Percentiles rank a stretch among this genome's conserved stretches.
Evolutionary conservation across 257 asterid species (phyloP).

Genomic region (Thymus mandschuricus): DNA sequence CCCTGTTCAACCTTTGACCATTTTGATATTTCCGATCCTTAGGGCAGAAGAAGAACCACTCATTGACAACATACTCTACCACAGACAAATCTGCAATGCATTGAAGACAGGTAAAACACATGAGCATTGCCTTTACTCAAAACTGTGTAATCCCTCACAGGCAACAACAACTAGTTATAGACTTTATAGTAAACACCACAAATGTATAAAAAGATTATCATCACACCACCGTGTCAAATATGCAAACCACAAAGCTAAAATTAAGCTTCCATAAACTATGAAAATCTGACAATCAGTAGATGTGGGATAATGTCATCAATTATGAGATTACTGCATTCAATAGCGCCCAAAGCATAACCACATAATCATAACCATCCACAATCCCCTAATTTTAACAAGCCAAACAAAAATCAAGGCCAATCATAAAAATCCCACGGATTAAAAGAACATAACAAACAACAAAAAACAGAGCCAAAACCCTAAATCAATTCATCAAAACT

Average conservation of each 20-base stretch:
- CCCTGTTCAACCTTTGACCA: constrained; percentile 86
- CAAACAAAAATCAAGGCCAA: background rate
- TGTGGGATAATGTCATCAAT: too few species aligned
- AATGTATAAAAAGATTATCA: background rate
- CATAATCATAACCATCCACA: too few species aligned
- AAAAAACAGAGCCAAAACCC: background rate
- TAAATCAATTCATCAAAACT: too few species aligned
- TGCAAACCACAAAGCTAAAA: background rate
- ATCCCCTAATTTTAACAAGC: too few species aligned
- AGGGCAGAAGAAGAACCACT: constrained; percentile 99
- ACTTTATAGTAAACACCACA: background rate
- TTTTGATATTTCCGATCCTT: constrained; percentile 95
- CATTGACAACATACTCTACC: constrained; percentile 71
- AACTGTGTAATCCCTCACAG: background rate
- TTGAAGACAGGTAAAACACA: background rate
- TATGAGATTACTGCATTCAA: too few species aligned
- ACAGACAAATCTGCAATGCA: constrained; percentile 73
- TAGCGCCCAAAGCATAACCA: too few species aligned
- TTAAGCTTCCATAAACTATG: too few species aligned
- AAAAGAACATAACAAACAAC: background rate
- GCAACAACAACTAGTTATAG: background rate
- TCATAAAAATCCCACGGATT: too few species aligned
- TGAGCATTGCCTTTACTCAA: constrained; percentile 3
- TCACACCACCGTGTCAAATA: background rate
- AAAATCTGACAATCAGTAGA: too few species aligned